These are phyloP conservation scores for Trichoderma asperellum DNA, from an alignment of 2,329 filamentous ascomycete genomes.

Conservation along the genomic window DNA sequence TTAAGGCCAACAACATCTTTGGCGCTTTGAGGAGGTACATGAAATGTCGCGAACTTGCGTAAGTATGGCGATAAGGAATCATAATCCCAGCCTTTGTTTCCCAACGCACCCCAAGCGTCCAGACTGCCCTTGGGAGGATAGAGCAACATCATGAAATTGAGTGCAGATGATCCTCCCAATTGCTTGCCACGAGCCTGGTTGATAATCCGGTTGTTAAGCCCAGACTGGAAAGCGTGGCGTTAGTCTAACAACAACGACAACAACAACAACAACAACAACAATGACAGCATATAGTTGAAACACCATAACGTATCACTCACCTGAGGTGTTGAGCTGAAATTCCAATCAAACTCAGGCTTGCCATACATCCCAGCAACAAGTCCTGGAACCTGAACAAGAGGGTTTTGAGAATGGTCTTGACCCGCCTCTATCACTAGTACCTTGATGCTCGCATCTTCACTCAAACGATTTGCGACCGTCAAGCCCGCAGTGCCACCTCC, in stretches of 20 bases:
- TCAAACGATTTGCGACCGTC: constrained; percentile 37
- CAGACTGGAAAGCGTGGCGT: not conserved
- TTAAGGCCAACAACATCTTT: constrained; percentile 38
- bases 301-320: constrained; percentile 9
- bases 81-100: constrained; percentile 38
- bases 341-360: constrained; percentile 32
- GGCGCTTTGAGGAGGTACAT: constrained; percentile 35
- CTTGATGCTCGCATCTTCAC: constrained; percentile 33
- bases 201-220: constrained; percentile 31
- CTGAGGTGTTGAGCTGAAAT: constrained; percentile 34
- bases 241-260: not conserved
- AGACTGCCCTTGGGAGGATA: constrained; percentile 30
- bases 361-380: constrained; percentile 32
- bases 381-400: constrained; percentile 30
- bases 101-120: constrained; percentile 37
- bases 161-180: constrained; percentile 57
- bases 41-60: constrained; percentile 42
- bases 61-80: constrained; percentile 41
- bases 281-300: too few relatives aligned
- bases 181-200: constrained; percentile 53
- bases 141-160: constrained; percentile 56
- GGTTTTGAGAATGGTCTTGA: constrained; percentile 29
- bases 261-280: not conserved
- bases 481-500: constrained; percentile 38
- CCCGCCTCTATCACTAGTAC: constrained; percentile 38